Evolutionary conservation across 179 eudicot species (phyloP), one percentile per base, ranked within the genome.

Genomic region (Spergularia azorica): DNA sequence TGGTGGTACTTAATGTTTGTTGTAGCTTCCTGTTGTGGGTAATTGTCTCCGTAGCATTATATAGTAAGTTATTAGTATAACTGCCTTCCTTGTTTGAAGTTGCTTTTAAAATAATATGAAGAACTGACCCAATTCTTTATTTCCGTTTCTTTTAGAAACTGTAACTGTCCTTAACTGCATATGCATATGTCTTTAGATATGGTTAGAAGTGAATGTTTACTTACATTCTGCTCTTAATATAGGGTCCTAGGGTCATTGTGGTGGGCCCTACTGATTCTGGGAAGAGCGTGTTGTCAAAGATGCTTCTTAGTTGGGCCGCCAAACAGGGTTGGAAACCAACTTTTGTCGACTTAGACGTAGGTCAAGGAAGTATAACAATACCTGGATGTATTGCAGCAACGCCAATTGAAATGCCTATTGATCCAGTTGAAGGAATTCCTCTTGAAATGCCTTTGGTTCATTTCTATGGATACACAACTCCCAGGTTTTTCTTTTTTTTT

Each of bases 261-360:
- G 99, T 95, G 75, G 99, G 99, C 65, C 99, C 99, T 66, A 89
- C 97, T 59, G 99, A 93, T 83, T 93, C 97, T 46, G 99, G 99
- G 71, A 95, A 95, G 90, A 95, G 99, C 81, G 88, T 94, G 65
- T 85, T 93, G 86, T 84, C 97, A 61, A 90, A 91, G 82, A 95
- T 95, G 97, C 97, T 95, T 81, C 97, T 95, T 79, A 95, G 99
- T 76, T 95, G 99, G 99, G 95, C 97, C 43, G 92, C 99, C 75
- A 95, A 95, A 84, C 99, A 90, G 71, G 97, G 97, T 18, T 95
- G 99, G 99, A 95, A 95, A 77, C 99, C 99, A 60, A 95, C 99
- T 32, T 93, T 89, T 83, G 99, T 95, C 76, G 99, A 95, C 88
- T 84, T 95, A 80, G 99, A 93, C 82, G 85, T 95, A 67, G 99